Evolutionary conservation across 257 asterid species (phyloP).

Genomic region (Ehretia macrophylla): DNA sequence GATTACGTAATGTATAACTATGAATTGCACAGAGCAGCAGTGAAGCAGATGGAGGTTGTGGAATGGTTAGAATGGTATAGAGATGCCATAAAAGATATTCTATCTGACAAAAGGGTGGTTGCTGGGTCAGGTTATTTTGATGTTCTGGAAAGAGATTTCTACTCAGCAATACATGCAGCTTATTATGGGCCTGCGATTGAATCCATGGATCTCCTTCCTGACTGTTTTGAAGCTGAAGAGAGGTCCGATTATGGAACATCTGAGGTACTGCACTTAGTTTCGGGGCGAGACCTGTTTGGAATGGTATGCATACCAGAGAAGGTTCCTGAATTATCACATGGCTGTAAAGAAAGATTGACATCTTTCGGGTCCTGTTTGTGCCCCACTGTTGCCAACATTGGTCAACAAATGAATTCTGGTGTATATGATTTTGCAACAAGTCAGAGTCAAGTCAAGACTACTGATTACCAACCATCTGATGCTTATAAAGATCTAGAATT

Average conservation of each 20-base stretch:
- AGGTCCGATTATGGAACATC: conserved; percentile 57
- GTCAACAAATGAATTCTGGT: conserved; percentile 20
- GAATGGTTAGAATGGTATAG: conserved; percentile 96
- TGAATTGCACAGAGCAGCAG: conserved; percentile 21
- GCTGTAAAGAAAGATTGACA: conserved; percentile 32
- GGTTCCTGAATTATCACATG: conserved; percentile 44
- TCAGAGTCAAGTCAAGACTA: conserved; percentile 28
- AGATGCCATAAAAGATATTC: conserved; percentile 60
- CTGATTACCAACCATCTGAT: conserved; percentile 38
- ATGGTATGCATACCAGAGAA: conserved; percentile 63
- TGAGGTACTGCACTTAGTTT: conserved; percentile 90
- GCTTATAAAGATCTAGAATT: conserved; percentile 69
- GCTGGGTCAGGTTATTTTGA: conserved; percentile 86
- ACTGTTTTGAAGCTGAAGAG: conserved; percentile 90
- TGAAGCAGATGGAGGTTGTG: conserved; percentile 76
- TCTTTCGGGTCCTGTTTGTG: conserved; percentile 27
- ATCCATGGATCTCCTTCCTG: conserved; percentile 71
- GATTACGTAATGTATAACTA: conserved; percentile 45
- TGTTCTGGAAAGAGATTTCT: conserved; percentile 69
- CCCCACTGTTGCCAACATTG: conserved; percentile 21
- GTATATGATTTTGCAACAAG: conserved; percentile 20
- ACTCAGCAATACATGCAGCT: conserved; percentile 81
- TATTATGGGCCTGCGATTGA: conserved; percentile 88
- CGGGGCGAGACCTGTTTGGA: conserved; percentile 89
- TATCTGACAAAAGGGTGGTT: conserved; percentile 76